Conservation (phyloP, 345 rosid genomes). For the Salix purpurea region DNA sequence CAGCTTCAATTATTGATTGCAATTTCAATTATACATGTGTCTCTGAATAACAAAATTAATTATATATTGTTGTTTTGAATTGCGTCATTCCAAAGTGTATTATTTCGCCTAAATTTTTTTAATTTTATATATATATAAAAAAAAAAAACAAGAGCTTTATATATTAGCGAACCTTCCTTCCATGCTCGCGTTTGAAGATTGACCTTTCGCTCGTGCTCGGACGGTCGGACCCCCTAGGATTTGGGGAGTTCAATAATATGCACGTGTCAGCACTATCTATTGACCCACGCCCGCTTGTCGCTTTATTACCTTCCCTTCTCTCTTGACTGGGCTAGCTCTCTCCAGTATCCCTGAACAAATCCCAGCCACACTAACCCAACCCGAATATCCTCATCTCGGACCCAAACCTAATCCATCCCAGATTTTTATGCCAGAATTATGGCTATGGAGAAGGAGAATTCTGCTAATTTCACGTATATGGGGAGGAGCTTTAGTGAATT, state of each 20-base stretch:
- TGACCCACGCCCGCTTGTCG: constrained; percentile 19
- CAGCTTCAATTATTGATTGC: too few relatives aligned
- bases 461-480: constrained; percentile 36
- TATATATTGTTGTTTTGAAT: too few relatives aligned
- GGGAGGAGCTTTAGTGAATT: constrained; percentile 40
- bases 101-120: too few relatives aligned
- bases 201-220: constrained; percentile 43
- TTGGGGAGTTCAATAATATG: constrained; percentile 14
- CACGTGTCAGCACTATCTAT: constrained; percentile 38
- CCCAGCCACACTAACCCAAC: neutral
- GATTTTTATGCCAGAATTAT: neutral
- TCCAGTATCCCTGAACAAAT: neutral
- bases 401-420: neutral
- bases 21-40: too few relatives aligned
- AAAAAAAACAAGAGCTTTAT: neutral
- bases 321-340: neutral
- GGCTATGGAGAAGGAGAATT: constrained; percentile 41
- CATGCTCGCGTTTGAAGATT: constrained; percentile 40
- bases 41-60: too few relatives aligned
- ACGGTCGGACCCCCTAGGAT: neutral
- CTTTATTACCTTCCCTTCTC: constrained; percentile 2
- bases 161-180: constrained; percentile 31
- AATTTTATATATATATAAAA: too few relatives aligned
- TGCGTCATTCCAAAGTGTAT: too few relatives aligned
- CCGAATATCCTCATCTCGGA: neutral